Percentiles rank a stretch among this genome's conserved stretches.
Evolutionary conservation across 2,329 filamentous ascomycete genomes (phyloP).

Genomic region (Microsporum ferrugineum): DNA sequence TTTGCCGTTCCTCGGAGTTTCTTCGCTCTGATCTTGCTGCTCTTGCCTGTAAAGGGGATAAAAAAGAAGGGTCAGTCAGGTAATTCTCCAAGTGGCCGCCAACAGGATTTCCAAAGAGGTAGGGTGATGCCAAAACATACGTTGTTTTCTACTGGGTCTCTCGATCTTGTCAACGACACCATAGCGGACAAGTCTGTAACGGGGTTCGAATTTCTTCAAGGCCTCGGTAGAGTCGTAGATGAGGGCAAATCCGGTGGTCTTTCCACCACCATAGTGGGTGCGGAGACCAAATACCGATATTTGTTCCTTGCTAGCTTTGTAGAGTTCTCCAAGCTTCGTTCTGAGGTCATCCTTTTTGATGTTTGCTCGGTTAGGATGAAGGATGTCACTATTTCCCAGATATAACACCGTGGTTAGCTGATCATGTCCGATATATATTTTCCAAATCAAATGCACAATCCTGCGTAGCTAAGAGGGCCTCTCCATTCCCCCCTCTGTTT

Average conservation of each 20-base stretch:
- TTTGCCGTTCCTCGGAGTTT: slow-evolving; percentile 95
- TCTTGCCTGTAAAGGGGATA: slow-evolving; percentile 64
- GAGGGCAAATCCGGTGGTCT: slow-evolving; percentile 97
- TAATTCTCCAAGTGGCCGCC: not conserved
- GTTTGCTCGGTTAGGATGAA: slow-evolving; percentile 96
- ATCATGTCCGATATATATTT: not conserved
- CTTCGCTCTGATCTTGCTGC: slow-evolving; percentile 99
- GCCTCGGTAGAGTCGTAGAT: slow-evolving; percentile 97
- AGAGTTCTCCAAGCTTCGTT: slow-evolving; percentile 82
- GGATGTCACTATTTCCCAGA: slow-evolving; percentile 66
- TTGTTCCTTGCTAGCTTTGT: slow-evolving; percentile 97
- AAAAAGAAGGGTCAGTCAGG: not conserved
- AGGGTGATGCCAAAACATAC: slow-evolving; percentile 52
- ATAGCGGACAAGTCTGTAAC: slow-evolving; percentile 91
- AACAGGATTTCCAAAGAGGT: not conserved
- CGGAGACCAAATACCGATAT: slow-evolving; percentile 96
- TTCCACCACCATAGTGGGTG: slow-evolving; percentile 98
- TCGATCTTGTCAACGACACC: slow-evolving; percentile 89
- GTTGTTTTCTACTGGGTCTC: slow-evolving; percentile 96
- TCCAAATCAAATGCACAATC: not conserved
- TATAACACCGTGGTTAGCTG: not conserved
- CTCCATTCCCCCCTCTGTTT: slow-evolving; percentile 1
- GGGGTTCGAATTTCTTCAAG: slow-evolving; percentile 99
- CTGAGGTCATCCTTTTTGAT: slow-evolving; percentile 99
- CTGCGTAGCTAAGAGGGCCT: slow-evolving; percentile 3